These are phyloP conservation scores for Neonectria faginata DNA, from an alignment of 2,329 filamentous ascomycete genomes.

Conservation along the genomic window DNA sequence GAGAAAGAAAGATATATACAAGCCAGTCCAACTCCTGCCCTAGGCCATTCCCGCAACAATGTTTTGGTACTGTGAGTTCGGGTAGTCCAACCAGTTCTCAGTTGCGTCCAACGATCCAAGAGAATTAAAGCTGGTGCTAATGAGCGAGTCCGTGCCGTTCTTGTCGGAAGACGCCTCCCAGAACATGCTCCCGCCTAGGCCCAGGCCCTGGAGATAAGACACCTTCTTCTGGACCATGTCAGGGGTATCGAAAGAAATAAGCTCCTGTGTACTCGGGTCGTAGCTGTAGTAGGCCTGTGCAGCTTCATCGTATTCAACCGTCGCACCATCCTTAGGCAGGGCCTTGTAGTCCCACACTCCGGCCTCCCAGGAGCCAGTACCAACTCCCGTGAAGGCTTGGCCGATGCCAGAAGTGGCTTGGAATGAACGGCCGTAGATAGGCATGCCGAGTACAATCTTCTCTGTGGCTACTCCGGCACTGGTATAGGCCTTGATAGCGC, in stretches of 20 bases:
- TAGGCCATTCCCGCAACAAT: constrained; percentile 47
- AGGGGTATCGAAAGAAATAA: constrained; percentile 80
- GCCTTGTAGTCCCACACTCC: constrained; percentile 86
- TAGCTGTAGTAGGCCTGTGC: constrained; percentile 78
- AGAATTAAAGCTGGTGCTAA: constrained; percentile 60
- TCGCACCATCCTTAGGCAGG: constrained; percentile 72
- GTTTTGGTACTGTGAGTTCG: constrained; percentile 67
- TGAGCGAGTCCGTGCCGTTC: constrained; percentile 69
- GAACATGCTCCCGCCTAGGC: constrained; percentile 84
- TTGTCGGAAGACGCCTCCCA: constrained; percentile 83
- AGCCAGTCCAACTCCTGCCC: background rate
- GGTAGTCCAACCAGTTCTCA: constrained; percentile 64
- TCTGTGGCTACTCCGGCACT: constrained; percentile 68
- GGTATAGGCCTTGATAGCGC: constrained; percentile 75
- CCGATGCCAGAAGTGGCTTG: constrained; percentile 72
- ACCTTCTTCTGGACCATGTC: constrained; percentile 72
- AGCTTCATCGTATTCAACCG: constrained; percentile 66
- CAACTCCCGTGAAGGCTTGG: constrained; percentile 70
- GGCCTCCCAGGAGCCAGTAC: constrained; percentile 76
- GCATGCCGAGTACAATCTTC: constrained; percentile 84
- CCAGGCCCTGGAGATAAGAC: constrained; percentile 69
- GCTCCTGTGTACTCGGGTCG: constrained; percentile 66
- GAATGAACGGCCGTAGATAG: constrained; percentile 60
- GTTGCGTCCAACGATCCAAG: constrained; percentile 56
- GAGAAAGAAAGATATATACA: constrained; percentile 5